Evolutionary conservation across 139 green algal species (phyloP).

Genomic region (Chlorella sp.): DNA sequence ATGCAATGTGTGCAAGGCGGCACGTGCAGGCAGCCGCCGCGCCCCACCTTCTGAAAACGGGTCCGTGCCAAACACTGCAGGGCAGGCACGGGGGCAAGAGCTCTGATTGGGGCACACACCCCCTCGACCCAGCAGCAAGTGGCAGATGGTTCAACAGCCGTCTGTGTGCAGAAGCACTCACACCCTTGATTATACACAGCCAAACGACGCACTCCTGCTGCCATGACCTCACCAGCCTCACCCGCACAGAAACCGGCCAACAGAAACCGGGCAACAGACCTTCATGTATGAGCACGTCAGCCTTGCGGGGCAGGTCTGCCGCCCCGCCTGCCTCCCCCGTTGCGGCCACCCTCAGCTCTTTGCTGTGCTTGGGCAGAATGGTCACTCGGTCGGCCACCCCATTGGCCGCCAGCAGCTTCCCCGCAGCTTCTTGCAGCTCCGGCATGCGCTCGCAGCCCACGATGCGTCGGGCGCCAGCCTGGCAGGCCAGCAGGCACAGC

Average conservation of each 20-base stretch:
- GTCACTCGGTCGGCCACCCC: neutral
- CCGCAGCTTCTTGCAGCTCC: neutral
- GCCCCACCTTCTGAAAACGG: slow-evolving; percentile 9
- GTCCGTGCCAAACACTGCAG: neutral
- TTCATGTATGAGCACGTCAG: neutral
- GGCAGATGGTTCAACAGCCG: no score
- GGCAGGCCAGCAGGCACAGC: slow-evolving; percentile 12
- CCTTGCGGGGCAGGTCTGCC: neutral
- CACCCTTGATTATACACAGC: no score
- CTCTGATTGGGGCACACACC: no score
- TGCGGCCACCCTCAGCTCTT: neutral
- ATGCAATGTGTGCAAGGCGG: neutral
- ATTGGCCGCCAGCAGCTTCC: neutral
- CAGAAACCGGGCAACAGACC: no score
- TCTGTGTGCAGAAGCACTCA: no score
- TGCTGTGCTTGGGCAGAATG: slow-evolving; percentile 11
- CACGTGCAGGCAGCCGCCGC: neutral
- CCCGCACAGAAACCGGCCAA: no score
- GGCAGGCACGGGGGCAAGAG: no score
- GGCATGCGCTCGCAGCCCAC: slow-evolving; percentile 13
- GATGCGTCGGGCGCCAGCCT: neutral
- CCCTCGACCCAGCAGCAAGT: no score
- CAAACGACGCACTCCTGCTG: no score
- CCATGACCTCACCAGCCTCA: no score
- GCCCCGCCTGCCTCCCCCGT: neutral